Conservation (phyloP, 2,329 filamentous ascomycete species). For the Sphaerostilbella broomeana region DNA sequence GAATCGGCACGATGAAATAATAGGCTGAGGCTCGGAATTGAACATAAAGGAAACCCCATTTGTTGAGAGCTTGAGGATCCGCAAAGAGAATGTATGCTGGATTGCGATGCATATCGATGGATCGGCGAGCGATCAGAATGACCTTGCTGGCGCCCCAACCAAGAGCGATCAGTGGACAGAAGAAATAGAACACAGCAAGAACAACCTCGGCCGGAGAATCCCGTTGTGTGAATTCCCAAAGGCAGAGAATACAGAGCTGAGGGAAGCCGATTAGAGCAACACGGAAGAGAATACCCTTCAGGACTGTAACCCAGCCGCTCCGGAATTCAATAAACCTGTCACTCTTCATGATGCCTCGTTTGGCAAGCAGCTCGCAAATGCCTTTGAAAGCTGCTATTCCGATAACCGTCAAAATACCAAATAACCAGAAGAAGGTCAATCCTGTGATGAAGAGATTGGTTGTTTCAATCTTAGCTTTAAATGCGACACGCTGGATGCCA, state of each 20-base stretch:
- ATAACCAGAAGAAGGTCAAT: conserved; percentile 78
- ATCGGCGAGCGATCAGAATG: conserved; percentile 77
- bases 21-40: conserved; percentile 93
- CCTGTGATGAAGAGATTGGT: conserved; percentile 93
- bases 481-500: conserved; percentile 84
- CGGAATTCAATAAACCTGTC: conserved; percentile 90
- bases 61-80: conserved; percentile 82
- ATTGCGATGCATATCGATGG: conserved; percentile 85
- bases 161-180: conserved; percentile 69
- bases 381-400: conserved; percentile 73
- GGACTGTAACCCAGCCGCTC: conserved; percentile 82
- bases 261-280: conserved; percentile 85
- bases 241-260: conserved; percentile 78
- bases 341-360: conserved; percentile 67
- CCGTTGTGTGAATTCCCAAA: conserved; percentile 83
- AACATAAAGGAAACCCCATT: conserved; percentile 95
- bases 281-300: conserved; percentile 90
- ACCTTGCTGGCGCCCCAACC: conserved; percentile 85
- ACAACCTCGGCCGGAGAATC: conserved; percentile 86
- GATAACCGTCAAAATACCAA: conserved; percentile 67
- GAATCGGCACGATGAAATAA: conserved; percentile 80
- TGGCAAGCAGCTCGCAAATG: conserved; percentile 67
- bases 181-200: conserved; percentile 77
- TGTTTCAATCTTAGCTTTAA: conserved; percentile 72
- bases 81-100: conserved; percentile 94